Conservation (phyloP, 768 basidiomycete genomes). For the Tylopilus cervinicoccineus region DNA sequence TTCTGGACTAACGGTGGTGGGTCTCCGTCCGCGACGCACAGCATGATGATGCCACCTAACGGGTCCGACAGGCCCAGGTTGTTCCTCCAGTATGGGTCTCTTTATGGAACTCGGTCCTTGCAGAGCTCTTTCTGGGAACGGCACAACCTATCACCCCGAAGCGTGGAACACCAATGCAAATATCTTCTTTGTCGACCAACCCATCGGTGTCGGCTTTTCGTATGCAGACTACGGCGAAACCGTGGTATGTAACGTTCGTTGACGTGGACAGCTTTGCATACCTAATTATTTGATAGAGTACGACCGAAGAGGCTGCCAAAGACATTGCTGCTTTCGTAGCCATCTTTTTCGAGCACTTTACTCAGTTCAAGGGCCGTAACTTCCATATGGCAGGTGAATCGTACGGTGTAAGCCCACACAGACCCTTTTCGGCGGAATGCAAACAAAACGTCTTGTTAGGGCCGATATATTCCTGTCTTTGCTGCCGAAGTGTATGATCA, state of each 20-base stretch:
- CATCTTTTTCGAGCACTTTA: conserved; percentile 74
- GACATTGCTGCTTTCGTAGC: conserved; percentile 69
- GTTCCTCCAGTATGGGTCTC: conserved; percentile 58
- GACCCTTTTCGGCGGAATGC: neutral
- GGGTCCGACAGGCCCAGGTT: conserved; percentile 39
- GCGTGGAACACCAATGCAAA: conserved; percentile 66
- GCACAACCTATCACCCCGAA: conserved; percentile 51
- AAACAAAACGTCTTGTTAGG: conserved; percentile 29
- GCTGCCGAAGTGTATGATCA: conserved; percentile 47
- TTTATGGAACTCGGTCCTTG: conserved; percentile 80
- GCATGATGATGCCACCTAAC: neutral
- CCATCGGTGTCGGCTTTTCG: conserved; percentile 43
- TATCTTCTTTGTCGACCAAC: conserved; percentile 45
- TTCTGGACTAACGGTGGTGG: conserved; percentile 57
- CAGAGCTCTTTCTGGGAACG: conserved; percentile 48
- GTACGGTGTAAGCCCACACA: conserved; percentile 38
- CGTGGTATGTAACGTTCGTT: conserved; percentile 30
- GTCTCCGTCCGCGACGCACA: conserved; percentile 22
- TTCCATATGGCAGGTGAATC: conserved; percentile 64
- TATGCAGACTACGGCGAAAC: conserved; percentile 41
- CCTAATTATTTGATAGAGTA: conserved; percentile 36
- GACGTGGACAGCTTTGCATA: neutral
- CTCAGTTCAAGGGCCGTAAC: conserved; percentile 58
- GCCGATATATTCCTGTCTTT: conserved; percentile 50
- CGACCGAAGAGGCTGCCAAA: conserved; percentile 61